Conservation (phyloP, 805 yeast species). For the Candida stauntonica region DNA sequence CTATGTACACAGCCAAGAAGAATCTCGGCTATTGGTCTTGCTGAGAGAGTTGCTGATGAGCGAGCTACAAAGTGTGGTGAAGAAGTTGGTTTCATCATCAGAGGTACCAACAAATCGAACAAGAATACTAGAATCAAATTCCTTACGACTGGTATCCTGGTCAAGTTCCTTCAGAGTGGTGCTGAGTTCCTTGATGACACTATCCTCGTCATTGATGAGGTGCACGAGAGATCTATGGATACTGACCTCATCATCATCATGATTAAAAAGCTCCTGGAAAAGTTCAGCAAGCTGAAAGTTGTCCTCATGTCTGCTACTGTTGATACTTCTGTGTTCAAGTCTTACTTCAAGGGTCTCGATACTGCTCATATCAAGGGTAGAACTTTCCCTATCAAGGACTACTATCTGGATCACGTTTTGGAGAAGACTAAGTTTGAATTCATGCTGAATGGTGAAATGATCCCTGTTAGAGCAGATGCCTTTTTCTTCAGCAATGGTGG, state of each 20-base stretch:
- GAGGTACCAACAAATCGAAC: slow-evolving; percentile 78
- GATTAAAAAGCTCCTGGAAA: slow-evolving; percentile 53
- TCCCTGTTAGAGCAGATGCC: slow-evolving; percentile 61
- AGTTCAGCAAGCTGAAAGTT: slow-evolving; percentile 50
- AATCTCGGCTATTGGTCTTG: slow-evolving; percentile 90
- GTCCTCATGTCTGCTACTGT: slow-evolving; percentile 95
- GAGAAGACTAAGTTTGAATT: slow-evolving; percentile 53
- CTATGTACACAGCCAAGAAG: slow-evolving; percentile 95
- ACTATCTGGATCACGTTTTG: slow-evolving; percentile 65
- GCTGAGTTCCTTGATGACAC: slow-evolving; percentile 45
- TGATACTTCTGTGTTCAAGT: slow-evolving; percentile 59
- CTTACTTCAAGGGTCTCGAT: slow-evolving; percentile 56
- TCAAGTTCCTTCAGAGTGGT: slow-evolving; percentile 70
- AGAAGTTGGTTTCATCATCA: slow-evolving; percentile 83
- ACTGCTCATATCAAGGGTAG: slow-evolving; percentile 88
- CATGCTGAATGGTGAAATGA: slow-evolving; percentile 35
- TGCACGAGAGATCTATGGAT: slow-evolving; percentile 93
- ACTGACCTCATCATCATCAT: slow-evolving; percentile 80
- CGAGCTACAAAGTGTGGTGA: slow-evolving; percentile 54
- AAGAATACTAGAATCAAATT: slow-evolving; percentile 69
- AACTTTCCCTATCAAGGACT: slow-evolving; percentile 85
- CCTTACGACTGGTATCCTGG: slow-evolving; percentile 88
- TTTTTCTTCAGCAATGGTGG: slow-evolving; percentile 60
- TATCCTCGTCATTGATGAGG: slow-evolving; percentile 84
- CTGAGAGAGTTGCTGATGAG: slow-evolving; percentile 88